Evolutionary conservation across 164 flowering plant genomes (phyloP), one percentile per base, ranked within the genome.

Genomic region (Buxus sempervirens): DNA sequence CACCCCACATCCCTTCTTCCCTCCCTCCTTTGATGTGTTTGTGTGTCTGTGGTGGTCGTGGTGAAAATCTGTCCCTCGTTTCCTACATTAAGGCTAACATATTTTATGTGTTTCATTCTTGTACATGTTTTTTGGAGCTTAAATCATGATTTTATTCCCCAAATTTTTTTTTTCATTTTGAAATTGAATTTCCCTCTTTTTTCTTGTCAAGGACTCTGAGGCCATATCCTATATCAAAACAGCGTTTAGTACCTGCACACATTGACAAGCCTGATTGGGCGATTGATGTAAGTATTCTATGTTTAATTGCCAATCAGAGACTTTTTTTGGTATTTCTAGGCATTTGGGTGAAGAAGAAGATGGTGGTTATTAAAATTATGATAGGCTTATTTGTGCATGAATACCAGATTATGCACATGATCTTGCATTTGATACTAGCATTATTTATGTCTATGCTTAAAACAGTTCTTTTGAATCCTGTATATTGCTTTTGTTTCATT

Each of bases 201-300:
- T 69, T 72, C n/a, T 42, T 67, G 16, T 55, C 58, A 79, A 95
- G 97, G 79, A 54, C 85, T 10, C 73, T 95, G 32, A 86, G 89
- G 76, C 94, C 97, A 41, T 85, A 84, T 75, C 97, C 96, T 28
- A 92, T 95, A 72, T 95, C 98, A 63, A 73, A 76, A 70, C 80
- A 53, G 70, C 93, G 91, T 51, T 9, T 22, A 56, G 86, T 95
- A 59, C 97, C 98, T 70, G 80, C 81, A 61, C 81, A 82, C 69
- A 89, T 95, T 71, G 90, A 83, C 55, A 77, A 65, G 66, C 98
- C 98, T 79, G 98, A 95, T 72, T 95, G 98, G 98, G 92, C 97
- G 23, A 42, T 54, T 79, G 93, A 86, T 89, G 98, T 94, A 73
- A 87, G 96, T 83, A 22, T 27, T 62, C 54, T 70, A 25, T 15